phyloP scores from a whole-genome alignment of 2,329 filamentous ascomycete genomes.

The Aspergillus pseudotamarii region DNA sequence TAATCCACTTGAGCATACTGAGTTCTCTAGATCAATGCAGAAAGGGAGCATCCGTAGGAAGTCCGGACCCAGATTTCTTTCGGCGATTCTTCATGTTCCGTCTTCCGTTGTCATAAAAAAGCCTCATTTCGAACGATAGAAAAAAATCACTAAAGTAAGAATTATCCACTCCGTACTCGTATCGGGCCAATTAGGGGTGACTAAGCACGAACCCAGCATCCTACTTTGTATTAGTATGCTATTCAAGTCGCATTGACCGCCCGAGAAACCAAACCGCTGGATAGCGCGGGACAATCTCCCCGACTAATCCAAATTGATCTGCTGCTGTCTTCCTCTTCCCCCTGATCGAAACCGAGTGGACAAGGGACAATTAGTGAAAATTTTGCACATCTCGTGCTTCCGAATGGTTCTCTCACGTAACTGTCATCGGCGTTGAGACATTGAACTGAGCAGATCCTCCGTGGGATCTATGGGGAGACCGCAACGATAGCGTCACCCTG shows the following conservation, averaged over 20 bases:
- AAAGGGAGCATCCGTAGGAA: background rate
- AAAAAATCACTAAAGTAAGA: background rate
- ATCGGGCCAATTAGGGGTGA: background rate
- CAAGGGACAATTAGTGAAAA: background rate
- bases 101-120: background rate
- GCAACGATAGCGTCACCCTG: conserved; percentile 18
- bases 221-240: background rate
- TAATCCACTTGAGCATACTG: background rate
- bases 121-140: background rate
- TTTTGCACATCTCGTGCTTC: background rate
- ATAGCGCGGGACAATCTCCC: background rate
- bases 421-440: background rate
- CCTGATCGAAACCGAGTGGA: background rate
- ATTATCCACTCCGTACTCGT: background rate
- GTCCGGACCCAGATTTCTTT: background rate
- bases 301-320: conserved; percentile 1
- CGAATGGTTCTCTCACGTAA: background rate
- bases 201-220: background rate
- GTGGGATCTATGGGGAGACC: conserved; percentile 27
- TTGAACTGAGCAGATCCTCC: background rate
- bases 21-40: background rate
- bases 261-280: background rate
- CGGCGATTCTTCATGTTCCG: background rate
- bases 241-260: background rate
- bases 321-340: background rate